Conservation (phyloP, 2,329 filamentous ascomycete species). For the Exophiala lecanii-corni region DNA sequence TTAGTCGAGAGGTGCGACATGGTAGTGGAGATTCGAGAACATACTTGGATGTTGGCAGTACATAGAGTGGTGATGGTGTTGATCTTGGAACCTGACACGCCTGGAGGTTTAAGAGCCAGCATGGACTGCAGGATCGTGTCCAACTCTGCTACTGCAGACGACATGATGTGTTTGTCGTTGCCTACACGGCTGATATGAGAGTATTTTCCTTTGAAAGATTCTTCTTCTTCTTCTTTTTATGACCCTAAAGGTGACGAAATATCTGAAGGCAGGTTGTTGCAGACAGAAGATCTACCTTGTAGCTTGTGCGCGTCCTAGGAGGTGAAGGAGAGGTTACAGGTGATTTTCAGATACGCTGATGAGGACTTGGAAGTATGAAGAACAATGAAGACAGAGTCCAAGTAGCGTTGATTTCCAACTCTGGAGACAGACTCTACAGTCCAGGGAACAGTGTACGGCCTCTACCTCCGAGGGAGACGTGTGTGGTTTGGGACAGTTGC, state of each 20-base stretch:
- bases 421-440: constrained; percentile 1
- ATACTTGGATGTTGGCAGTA: constrained; percentile 85
- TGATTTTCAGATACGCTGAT: not conserved
- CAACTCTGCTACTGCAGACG: constrained; percentile 83
- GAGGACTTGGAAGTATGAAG: not conserved
- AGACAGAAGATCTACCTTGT: no score
- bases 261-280: no score
- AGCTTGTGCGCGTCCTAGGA: no score
- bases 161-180: constrained; percentile 49
- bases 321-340: not conserved
- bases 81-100: constrained; percentile 91
- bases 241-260: no score
- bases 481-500: not conserved
- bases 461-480: not conserved
- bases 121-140: constrained; percentile 88
- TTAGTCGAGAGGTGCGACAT: no score
- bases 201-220: no score
- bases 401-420: not conserved
- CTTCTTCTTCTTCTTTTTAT: no score
- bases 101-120: constrained; percentile 84
- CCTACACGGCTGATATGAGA: constrained; percentile 19
- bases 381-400: not conserved
- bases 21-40: constrained; percentile 34
- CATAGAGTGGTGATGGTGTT: constrained; percentile 80
- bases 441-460: not conserved